Evolutionary conservation across 371 early-diverging fungal species (phyloP).

Genomic region (Gilbertella persicaria): DNA sequence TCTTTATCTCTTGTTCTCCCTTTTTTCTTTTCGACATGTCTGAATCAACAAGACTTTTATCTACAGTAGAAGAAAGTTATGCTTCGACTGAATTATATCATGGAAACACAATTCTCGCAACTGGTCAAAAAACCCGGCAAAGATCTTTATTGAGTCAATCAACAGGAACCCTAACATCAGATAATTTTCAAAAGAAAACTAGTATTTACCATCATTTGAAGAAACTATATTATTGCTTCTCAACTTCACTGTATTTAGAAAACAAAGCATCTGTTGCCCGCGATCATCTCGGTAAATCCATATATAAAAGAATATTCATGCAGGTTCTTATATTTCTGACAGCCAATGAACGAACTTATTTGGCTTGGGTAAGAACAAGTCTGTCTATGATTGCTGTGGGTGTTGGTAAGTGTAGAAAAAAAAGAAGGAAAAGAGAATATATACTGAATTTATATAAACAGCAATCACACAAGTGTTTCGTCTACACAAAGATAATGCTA

Average conservation of each 20-base stretch:
- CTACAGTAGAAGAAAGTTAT: too few species aligned
- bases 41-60: too few species aligned
- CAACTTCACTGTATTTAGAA: constrained; percentile 49
- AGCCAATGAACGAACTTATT: constrained; percentile 82
- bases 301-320: background rate
- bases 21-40: too few species aligned
- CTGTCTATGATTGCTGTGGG: constrained; percentile 76
- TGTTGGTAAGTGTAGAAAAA: constrained; percentile 49
- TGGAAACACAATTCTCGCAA: too few species aligned
- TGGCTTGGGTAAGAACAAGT: constrained; percentile 80
- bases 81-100: too few species aligned
- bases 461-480: constrained; percentile 78
- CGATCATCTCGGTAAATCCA: constrained; percentile 63
- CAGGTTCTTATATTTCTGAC: background rate
- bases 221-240: too few species aligned
- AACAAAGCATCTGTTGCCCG: constrained; percentile 77
- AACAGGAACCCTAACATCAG: too few species aligned
- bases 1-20: too few species aligned
- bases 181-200: too few species aligned
- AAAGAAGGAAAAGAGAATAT: background rate
- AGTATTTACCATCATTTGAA: too few species aligned
- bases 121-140: too few species aligned
- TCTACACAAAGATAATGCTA: constrained; percentile 29
- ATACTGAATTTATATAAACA: background rate
- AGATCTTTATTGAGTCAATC: too few species aligned